Percentiles rank a stretch among this genome's conserved stretches.
Evolutionary conservation across 2,329 filamentous ascomycete species (phyloP).

Genomic region (Hirsutella thompsonii): DNA sequence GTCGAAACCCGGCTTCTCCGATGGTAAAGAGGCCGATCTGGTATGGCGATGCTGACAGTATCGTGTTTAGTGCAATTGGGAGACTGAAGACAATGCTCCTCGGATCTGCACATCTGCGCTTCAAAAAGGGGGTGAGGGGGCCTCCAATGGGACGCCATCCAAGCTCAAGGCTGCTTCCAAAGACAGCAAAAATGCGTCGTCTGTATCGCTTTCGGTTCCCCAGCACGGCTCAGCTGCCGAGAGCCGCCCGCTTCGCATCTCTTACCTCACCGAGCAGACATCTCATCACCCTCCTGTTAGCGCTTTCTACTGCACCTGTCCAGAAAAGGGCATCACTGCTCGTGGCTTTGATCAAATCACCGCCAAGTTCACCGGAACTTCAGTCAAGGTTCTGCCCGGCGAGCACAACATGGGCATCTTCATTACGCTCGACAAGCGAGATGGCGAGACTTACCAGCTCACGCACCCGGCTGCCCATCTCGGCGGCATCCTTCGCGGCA

Average conservation of each 20-base stretch:
- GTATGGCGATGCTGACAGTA: neutral
- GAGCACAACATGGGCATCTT: constrained; percentile 95
- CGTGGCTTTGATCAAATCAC: constrained; percentile 91
- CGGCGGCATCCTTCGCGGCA: constrained; percentile 74
- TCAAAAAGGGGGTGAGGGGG: constrained; percentile 16
- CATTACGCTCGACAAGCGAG: constrained; percentile 66
- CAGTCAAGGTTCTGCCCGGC: constrained; percentile 80
- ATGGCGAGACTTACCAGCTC: constrained; percentile 86
- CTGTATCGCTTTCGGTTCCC: constrained; percentile 36
- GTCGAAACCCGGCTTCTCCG: constrained; percentile 11
- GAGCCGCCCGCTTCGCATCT: constrained; percentile 57
- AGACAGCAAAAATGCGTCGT: constrained; percentile 31
- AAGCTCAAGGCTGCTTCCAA: constrained; percentile 33
- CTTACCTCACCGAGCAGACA: constrained; percentile 94
- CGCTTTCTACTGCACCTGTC: constrained; percentile 87
- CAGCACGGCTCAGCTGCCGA: constrained; percentile 30
- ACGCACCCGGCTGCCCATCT: constrained; percentile 91
- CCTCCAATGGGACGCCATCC: constrained; percentile 29
- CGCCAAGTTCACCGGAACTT: constrained; percentile 95
- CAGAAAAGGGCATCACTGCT: constrained; percentile 77
- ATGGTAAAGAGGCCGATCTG: neutral
- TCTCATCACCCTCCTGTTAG: constrained; percentile 96
- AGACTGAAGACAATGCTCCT: constrained; percentile 68
- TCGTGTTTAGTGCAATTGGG: constrained; percentile 71
- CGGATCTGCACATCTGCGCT: constrained; percentile 41